A percentile compares a stretch with the other conserved stretches of the same genome.
Conservation (phyloP, 495 filamentous ascomycete genomes). For the Neurospora sp. region DNA sequence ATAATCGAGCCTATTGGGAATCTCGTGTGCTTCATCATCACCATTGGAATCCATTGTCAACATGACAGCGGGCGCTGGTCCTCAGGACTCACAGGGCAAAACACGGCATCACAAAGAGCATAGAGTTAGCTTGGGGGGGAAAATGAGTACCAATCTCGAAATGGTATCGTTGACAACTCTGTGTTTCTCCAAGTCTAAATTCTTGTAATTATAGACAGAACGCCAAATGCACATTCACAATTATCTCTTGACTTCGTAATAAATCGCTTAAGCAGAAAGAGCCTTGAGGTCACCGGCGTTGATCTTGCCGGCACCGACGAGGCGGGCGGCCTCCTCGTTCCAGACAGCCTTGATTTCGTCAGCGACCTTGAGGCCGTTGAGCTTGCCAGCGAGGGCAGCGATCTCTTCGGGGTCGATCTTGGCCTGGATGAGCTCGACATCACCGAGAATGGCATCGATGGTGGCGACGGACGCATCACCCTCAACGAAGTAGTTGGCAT, state of each 20-base stretch:
- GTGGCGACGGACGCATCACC: slow-evolving; percentile 56
- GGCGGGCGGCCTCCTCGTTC: slow-evolving; percentile 58
- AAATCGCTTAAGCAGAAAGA: slow-evolving; percentile 16
- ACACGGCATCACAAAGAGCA: background rate
- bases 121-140: background rate
- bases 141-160: background rate
- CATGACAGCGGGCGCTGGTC: background rate
- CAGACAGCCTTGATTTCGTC: slow-evolving; percentile 59
- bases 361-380: slow-evolving; percentile 61
- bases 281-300: slow-evolving; percentile 62
- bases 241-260: background rate
- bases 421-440: slow-evolving; percentile 78
- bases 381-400: slow-evolving; percentile 63
- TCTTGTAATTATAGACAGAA: background rate
- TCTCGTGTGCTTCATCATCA: background rate
- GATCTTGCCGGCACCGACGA: slow-evolving; percentile 69
- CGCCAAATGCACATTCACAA: background rate
- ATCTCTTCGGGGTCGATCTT: slow-evolving; percentile 88
- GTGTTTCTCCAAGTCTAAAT: background rate
- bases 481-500: slow-evolving; percentile 82
- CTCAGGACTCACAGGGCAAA: too few relatives aligned
- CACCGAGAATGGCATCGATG: slow-evolving; percentile 73
- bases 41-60: background rate
- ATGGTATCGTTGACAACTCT: background rate
- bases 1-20: background rate